Conservation (phyloP, 805 yeast genomes). For the Tetrapisispora nanseiensis region DNA sequence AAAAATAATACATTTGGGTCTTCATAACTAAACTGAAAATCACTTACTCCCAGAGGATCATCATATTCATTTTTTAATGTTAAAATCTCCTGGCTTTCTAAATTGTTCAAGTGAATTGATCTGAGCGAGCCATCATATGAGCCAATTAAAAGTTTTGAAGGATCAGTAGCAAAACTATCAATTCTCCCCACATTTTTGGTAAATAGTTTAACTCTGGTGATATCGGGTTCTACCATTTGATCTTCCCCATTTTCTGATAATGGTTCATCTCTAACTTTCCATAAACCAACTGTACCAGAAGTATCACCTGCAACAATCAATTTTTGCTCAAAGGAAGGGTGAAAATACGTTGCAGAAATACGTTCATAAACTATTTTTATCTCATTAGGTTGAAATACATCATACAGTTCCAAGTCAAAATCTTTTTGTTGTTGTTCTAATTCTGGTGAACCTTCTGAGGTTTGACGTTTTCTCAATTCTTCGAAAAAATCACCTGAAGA, state of each 20-base stretch:
- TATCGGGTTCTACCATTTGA: conserved; percentile 37
- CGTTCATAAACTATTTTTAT: conserved; percentile 61
- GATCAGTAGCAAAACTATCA: conserved; percentile 39
- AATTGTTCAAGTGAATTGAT: conserved; percentile 52
- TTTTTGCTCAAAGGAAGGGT: conserved; percentile 56
- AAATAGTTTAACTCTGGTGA: conserved; percentile 63
- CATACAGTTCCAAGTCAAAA: conserved; percentile 43
- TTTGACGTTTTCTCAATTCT: conserved; percentile 33
- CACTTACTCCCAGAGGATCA: conserved; percentile 61
- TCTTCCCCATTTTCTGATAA: conserved; percentile 28
- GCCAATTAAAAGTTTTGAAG: conserved; percentile 51
- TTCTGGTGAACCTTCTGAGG: conserved; percentile 26
- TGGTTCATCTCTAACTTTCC: conserved; percentile 51
- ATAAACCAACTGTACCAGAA: conserved; percentile 75
- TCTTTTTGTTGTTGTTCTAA: conserved; percentile 43
- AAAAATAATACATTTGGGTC: conserved; percentile 52
- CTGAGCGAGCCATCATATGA: conserved; percentile 88
- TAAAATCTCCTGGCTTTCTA: conserved; percentile 51
- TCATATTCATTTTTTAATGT: conserved; percentile 47
- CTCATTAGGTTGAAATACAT: conserved; percentile 55
- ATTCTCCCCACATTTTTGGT: conserved; percentile 63
- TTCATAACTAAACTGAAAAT: conserved; percentile 44
- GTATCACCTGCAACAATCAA: conserved; percentile 82
- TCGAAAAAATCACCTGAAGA: conserved; percentile 68
- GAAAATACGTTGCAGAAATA: conserved; percentile 64